phyloP scores from a whole-genome alignment of 208 protist species.

The Crithidia acanthocephali region DNA sequence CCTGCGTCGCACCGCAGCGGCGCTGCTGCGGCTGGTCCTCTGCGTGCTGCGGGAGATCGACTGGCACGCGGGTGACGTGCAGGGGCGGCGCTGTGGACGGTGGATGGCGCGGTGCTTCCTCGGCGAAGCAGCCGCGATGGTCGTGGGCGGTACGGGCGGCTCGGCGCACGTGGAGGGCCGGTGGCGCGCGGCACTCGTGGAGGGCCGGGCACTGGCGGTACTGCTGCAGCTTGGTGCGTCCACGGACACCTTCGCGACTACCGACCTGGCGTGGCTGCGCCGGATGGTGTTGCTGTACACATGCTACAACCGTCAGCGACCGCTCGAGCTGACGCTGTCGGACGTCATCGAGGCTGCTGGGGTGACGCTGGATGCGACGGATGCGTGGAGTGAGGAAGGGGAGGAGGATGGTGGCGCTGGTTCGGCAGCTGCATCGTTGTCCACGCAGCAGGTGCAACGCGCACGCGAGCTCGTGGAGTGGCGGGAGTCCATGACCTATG shows the following conservation, averaged over 20 bases:
- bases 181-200: neutral
- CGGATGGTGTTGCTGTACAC: constrained; percentile 44
- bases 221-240: constrained; percentile 24
- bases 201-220: constrained; percentile 34
- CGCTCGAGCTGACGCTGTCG: constrained; percentile 45
- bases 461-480: constrained; percentile 15
- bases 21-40: constrained; percentile 23
- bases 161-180: neutral
- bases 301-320: constrained; percentile 16
- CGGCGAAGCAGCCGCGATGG: constrained; percentile 8
- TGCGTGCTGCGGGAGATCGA: constrained; percentile 25
- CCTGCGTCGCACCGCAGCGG: constrained; percentile 16
- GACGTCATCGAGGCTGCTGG: constrained; percentile 34
- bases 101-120: constrained; percentile 33
- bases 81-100: constrained; percentile 15
- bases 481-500: constrained; percentile 32
- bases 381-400: constrained; percentile 14
- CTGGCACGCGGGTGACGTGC: constrained; percentile 25
- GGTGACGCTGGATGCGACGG: constrained; percentile 3
- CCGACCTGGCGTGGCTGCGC: constrained; percentile 31
- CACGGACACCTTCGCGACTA: neutral
- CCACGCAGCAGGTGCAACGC: neutral
- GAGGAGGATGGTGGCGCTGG: no score
- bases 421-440: no score
- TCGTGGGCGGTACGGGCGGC: neutral